phyloP scores from a whole-genome alignment of 2,329 filamentous ascomycete genomes.

The Ambrosiella cleistominuta region DNA sequence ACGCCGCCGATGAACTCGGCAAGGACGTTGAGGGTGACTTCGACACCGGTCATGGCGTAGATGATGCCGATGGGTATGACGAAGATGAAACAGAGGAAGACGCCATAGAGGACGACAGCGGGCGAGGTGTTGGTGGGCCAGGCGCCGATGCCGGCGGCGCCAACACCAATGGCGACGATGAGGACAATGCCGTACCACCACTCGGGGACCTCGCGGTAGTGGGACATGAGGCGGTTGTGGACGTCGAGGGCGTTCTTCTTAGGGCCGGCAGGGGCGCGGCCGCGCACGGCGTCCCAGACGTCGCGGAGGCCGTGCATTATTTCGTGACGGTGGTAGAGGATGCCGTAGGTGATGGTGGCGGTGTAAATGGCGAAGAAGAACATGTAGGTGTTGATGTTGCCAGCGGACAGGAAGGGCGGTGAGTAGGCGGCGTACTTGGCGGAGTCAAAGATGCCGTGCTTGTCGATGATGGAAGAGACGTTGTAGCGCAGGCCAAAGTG shows the following conservation, averaged over 20 bases:
- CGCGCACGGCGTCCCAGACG: slow-evolving; percentile 27
- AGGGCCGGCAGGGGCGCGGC: slow-evolving; percentile 13
- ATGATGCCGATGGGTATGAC: slow-evolving; percentile 35
- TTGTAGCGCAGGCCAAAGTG: slow-evolving; percentile 31
- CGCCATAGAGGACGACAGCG: slow-evolving; percentile 33
- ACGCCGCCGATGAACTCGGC: slow-evolving; percentile 37
- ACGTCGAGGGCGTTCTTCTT: slow-evolving; percentile 20
- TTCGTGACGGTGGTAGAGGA: slow-evolving; percentile 34
- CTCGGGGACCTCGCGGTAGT: slow-evolving; percentile 29
- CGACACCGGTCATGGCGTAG: slow-evolving; percentile 34
- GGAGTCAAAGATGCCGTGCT: slow-evolving; percentile 27
- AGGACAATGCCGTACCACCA: slow-evolving; percentile 35
- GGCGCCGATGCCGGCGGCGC: slow-evolving; percentile 28
- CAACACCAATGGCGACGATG: slow-evolving; percentile 26
- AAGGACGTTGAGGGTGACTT: slow-evolving; percentile 34
- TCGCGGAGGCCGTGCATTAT: slow-evolving; percentile 32
- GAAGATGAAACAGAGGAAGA: slow-evolving; percentile 31
- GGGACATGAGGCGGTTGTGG: slow-evolving; percentile 18
- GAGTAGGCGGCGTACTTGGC: slow-evolving; percentile 32
- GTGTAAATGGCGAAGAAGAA: slow-evolving; percentile 39
- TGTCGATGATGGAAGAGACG: slow-evolving; percentile 25
- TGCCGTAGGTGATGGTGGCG: slow-evolving; percentile 31
- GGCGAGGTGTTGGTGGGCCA: slow-evolving; percentile 34
- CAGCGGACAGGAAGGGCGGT: slow-evolving; percentile 32
- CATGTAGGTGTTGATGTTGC: slow-evolving; percentile 33